These are phyloP conservation scores for Punctularia strigosozonata DNA, from an alignment of 768 basidiomycete species.

Conservation along the genomic window DNA sequence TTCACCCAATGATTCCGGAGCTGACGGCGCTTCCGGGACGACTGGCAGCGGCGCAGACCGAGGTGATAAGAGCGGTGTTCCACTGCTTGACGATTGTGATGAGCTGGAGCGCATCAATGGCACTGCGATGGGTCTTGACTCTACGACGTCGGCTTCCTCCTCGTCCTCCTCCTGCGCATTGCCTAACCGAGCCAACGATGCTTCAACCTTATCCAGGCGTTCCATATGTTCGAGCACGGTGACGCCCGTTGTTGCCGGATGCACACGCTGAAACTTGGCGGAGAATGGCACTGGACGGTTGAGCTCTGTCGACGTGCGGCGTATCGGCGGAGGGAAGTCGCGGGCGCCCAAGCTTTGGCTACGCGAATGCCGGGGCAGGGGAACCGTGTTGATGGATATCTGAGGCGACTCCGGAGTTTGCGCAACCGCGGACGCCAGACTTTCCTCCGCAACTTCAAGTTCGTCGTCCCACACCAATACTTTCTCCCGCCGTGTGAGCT, in stretches of 20 bases:
- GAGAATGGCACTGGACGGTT: conserved; percentile 74
- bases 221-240: conserved; percentile 80
- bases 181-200: conserved; percentile 64
- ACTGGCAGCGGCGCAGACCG: too few relatives aligned
- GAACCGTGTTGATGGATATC: conserved; percentile 51
- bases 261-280: conserved; percentile 73
- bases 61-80: conserved; percentile 8
- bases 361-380: conserved; percentile 34
- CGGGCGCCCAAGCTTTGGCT: conserved; percentile 49
- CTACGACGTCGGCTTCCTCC: conserved; percentile 54
- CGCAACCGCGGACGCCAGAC: conserved; percentile 9
- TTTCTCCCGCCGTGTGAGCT: conserved; percentile 74
- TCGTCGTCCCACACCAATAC: conserved; percentile 83
- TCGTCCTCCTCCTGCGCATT: conserved; percentile 38
- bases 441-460: conserved; percentile 43
- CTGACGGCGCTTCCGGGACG: too few relatives aligned
- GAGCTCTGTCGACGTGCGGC: conserved; percentile 50
- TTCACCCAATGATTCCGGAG: too few relatives aligned
- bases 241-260: conserved; percentile 80
- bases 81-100: conserved; percentile 1
- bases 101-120: too few relatives aligned
- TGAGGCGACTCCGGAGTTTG: conserved; percentile 33
- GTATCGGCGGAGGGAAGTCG: conserved; percentile 67
- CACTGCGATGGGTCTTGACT: too few relatives aligned
- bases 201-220: conserved; percentile 72